phyloP scores from a whole-genome alignment of 257 asterid genomes.

The Anisodus tanguticus region DNA sequence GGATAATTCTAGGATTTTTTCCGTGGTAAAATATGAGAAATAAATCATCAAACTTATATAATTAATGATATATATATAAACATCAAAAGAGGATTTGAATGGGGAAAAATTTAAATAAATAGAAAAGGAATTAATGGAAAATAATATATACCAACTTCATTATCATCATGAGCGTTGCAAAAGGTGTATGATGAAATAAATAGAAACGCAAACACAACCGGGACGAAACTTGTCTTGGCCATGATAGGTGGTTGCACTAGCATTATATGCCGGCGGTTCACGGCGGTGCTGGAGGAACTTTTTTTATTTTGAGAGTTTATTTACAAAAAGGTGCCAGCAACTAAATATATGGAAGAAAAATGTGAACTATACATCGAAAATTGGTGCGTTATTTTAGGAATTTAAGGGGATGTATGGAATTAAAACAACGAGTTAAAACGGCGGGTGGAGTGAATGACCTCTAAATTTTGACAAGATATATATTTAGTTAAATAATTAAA shows the following conservation, averaged over 20 bases:
- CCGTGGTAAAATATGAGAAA: neutral
- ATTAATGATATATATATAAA: neutral
- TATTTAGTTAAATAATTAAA: too few species aligned
- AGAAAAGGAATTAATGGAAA: neutral
- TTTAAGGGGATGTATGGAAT: neutral
- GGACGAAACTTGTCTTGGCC: slow-evolving; percentile 28
- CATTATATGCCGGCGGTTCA: neutral
- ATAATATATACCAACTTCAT: slow-evolving; percentile 41
- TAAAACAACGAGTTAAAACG: neutral
- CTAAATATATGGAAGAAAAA: neutral
- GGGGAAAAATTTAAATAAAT: too few species aligned
- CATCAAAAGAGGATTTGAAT: neutral
- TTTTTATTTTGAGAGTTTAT: neutral
- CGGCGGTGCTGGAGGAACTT: neutral
- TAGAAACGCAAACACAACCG: slow-evolving; percentile 35
- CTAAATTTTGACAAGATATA: slow-evolving; percentile 52
- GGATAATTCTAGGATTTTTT: neutral
- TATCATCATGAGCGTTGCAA: slow-evolving; percentile 30
- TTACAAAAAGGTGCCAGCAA: neutral
- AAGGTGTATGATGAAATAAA: slow-evolving; percentile 31
- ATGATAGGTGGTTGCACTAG: neutral
- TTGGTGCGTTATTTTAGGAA: slow-evolving; percentile 2
- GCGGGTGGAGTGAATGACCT: slow-evolving; percentile 40
- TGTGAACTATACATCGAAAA: too few species aligned
- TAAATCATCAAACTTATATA: neutral